Evolutionary conservation across 768 basidiomycete genomes (phyloP).

Genomic region (Psilocybe tampanensis): DNA sequence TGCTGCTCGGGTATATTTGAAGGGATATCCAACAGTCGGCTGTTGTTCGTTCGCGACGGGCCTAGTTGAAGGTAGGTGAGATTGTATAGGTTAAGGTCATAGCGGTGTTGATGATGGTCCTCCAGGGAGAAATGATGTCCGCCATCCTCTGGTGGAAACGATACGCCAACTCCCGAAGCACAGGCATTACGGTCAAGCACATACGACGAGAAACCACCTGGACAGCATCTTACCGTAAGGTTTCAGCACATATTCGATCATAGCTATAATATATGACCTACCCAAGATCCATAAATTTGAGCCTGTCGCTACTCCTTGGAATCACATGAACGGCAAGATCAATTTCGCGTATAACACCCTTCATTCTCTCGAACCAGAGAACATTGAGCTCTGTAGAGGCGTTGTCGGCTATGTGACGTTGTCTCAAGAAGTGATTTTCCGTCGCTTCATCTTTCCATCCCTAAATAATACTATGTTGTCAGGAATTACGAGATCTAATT

Average conservation of each 20-base stretch:
- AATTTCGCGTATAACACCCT: conserved; percentile 3
- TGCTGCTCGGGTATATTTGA: not conserved
- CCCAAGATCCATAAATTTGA: conserved; percentile 9
- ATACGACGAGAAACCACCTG: conserved; percentile 12
- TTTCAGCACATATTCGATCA: too few relatives aligned
- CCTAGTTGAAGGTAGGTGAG: conserved; percentile 4
- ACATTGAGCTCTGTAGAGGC: not conserved
- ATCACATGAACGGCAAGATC: not conserved
- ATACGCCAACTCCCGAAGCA: conserved; percentile 3
- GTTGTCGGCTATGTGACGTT: conserved; percentile 3
- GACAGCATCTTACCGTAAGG: conserved; percentile 14
- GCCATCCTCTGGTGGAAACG: conserved; percentile 7
- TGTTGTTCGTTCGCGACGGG: not conserved
- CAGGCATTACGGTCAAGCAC: not conserved
- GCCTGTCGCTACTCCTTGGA: not conserved
- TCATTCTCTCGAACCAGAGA: conserved; percentile 5
- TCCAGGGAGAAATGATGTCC: conserved; percentile 7
- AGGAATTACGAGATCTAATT: too few relatives aligned
- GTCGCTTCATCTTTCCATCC: conserved; percentile 5
- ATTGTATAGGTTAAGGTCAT: not conserved
- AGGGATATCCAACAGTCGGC: not conserved
- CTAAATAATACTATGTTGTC: too few relatives aligned
- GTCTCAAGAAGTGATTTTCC: not conserved
- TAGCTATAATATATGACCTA: too few relatives aligned
- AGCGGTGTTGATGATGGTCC: not conserved